Evolutionary conservation across 495 filamentous ascomycete species (phyloP).

Genomic region (Trichoderma asperelloides): DNA sequence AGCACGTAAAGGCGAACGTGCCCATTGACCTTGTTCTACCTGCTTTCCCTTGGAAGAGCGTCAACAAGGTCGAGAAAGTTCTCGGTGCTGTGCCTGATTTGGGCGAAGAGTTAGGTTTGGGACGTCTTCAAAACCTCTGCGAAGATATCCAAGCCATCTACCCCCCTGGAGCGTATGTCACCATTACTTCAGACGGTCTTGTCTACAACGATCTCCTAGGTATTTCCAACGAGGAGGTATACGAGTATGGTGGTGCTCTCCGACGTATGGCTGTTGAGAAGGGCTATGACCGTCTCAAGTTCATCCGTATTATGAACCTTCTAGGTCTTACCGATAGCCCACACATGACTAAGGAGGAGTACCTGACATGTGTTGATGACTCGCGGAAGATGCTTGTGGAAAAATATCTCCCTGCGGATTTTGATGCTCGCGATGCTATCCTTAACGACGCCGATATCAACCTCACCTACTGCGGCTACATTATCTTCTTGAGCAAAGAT

Average conservation of each 20-base stretch:
- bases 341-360: background rate
- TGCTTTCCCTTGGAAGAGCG: background rate
- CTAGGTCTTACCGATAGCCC: background rate
- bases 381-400: background rate
- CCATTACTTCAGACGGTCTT: background rate
- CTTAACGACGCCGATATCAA: background rate
- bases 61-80: background rate
- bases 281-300: background rate
- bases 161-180: background rate
- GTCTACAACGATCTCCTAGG: background rate
- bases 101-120: background rate
- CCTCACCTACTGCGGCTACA: background rate
- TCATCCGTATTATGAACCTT: background rate
- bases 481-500: background rate
- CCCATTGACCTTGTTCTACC: background rate
- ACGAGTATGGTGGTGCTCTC: background rate
- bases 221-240: background rate
- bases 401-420: background rate
- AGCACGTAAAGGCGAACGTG: background rate
- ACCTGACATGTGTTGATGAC: background rate
- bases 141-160: background rate
- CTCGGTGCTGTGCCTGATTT: background rate
- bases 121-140: background rate
- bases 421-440: background rate
- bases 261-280: background rate